Evolutionary conservation across 1,284 basidiomycete genomes (phyloP), one percentile per base, ranked within the genome.

Genomic region (Naganishia liquefaciens): DNA sequence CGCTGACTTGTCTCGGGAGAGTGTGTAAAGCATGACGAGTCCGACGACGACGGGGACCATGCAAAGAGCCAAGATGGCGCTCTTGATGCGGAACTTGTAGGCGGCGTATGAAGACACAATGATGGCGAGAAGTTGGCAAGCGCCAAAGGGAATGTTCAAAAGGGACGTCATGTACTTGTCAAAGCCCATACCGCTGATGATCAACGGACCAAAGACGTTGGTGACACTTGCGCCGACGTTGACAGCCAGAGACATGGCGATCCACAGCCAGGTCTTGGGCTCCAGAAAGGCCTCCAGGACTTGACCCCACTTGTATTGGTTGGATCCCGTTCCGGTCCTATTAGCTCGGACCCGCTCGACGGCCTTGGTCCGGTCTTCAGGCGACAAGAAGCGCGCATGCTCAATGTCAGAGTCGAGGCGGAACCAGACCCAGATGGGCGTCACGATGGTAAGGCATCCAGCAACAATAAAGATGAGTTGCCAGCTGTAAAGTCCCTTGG

Each of bases 141-240:
- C 64, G 43, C 79, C 79, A 64, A 79, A 79, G 0, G 77, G 77
- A 70, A 78, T 79, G 74, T 79, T 80, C 68, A 80, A 75, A 13
- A 80, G 70, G 2, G 74, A 69, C 17, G 74, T 70, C 39, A 70
- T 68, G 62, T 71, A 65, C 51, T 71, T 43, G 55, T 73, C 70
- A 69, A 77, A 77, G 6, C 77, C 77, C 54, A 77, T 72, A 33
- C 73, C 68, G 46, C 70, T 67, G 66, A 79, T 74, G 60, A 79
- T 72, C 13, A 77, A 72, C 5, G 75, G 74, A 27, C 75, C 72
- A 52, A 68, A 74, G 30, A 65, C 71, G 66, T 72, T 76, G 54
- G 76, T 73, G 25, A 77, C 75, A 11, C 69, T 39, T 3, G 77
- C 77, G 40, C 75, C 76, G 54, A 75, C 70, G 68, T 70, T 69